These are phyloP conservation scores for Coriaria nepalensis DNA, from an alignment of 306 rosid species.

Conservation along the genomic window DNA sequence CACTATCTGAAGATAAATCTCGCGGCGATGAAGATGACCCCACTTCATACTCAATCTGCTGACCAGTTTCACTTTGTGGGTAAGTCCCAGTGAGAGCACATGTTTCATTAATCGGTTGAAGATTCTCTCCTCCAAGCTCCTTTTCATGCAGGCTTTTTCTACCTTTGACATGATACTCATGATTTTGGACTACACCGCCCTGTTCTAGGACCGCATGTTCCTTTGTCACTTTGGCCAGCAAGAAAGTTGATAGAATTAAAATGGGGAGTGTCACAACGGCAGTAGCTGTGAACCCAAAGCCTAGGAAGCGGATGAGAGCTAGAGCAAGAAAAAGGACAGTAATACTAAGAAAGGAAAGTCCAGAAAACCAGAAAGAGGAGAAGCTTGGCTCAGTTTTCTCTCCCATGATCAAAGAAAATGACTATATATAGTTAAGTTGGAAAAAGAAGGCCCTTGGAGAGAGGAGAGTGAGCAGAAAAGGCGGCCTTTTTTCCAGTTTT, in stretches of 20 bases:
- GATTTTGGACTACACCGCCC: constrained; percentile 10
- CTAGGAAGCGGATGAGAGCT: constrained; percentile 19
- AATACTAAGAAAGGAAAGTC: constrained; percentile 11
- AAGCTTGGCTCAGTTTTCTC: constrained; percentile 13
- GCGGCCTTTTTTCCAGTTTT: no score
- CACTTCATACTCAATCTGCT: no score
- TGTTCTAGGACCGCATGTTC: constrained; percentile 20
- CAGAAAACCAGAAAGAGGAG: constrained; percentile 15
- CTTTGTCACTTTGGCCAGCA: constrained; percentile 27
- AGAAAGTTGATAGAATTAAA: constrained; percentile 24
- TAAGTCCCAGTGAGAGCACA: constrained; percentile 8
- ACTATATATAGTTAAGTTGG: no score
- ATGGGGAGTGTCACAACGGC: constrained; percentile 28
- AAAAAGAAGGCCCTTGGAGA: no score
- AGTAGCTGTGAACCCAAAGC: constrained; percentile 22
- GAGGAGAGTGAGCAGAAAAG: no score
- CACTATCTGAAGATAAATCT: constrained; percentile 30
- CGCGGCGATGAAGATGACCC: background rate
- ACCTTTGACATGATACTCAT: constrained; percentile 4
- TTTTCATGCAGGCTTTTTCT: constrained; percentile 8
- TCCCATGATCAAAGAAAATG: constrained; percentile 23
- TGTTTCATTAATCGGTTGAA: constrained; percentile 9
- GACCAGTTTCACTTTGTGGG: constrained; percentile 17
- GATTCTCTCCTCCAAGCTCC: background rate
- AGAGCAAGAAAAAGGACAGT: constrained; percentile 23